These are phyloP conservation scores for Henckelia pumila DNA, from an alignment of 257 asterid genomes.

Conservation along the genomic window DNA sequence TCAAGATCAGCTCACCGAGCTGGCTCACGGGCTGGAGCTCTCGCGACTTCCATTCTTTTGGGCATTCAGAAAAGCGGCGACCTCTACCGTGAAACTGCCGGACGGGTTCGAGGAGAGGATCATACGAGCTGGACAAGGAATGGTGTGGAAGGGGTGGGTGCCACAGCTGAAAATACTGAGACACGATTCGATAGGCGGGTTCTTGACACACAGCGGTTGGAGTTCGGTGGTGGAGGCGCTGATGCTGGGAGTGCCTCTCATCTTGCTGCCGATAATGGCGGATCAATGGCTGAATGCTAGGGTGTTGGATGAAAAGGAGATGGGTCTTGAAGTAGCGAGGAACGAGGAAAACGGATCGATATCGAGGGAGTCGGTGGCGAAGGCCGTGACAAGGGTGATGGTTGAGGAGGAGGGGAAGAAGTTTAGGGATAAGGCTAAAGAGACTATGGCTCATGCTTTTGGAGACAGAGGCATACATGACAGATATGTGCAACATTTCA, in stretches of 20 bases:
- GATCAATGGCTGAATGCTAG: slow-evolving; percentile 33
- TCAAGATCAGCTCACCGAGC: slow-evolving; percentile 30
- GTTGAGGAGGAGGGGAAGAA: slow-evolving; percentile 26
- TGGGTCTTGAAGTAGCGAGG: slow-evolving; percentile 28
- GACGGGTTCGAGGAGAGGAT: slow-evolving; percentile 30
- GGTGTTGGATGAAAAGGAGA: slow-evolving; percentile 27
- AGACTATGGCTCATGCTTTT: no score
- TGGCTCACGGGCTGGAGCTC: slow-evolving; percentile 35
- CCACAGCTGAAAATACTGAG: slow-evolving; percentile 36
- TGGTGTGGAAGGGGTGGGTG: slow-evolving; percentile 34
- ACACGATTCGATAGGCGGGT: slow-evolving; percentile 36
- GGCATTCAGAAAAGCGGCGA: slow-evolving; percentile 25
- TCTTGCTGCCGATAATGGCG: slow-evolving; percentile 30
- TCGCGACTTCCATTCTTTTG: slow-evolving; percentile 34
- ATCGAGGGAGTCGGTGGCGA: slow-evolving; percentile 26
- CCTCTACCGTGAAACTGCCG: slow-evolving; percentile 20
- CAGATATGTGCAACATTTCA: slow-evolving; percentile 20
- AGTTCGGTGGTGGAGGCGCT: slow-evolving; percentile 39
- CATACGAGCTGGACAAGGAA: slow-evolving; percentile 25
- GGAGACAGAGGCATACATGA: slow-evolving; percentile 19
- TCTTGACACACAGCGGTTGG: slow-evolving; percentile 42
- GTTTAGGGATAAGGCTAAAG: slow-evolving; percentile 31
- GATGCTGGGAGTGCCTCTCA: slow-evolving; percentile 17
- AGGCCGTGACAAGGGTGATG: slow-evolving; percentile 33
- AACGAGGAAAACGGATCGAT: slow-evolving; percentile 33